Evolutionary conservation across 163 green algal species (phyloP), one percentile per base, ranked within the genome.

Genomic region (Scenedesmus sp.): DNA sequence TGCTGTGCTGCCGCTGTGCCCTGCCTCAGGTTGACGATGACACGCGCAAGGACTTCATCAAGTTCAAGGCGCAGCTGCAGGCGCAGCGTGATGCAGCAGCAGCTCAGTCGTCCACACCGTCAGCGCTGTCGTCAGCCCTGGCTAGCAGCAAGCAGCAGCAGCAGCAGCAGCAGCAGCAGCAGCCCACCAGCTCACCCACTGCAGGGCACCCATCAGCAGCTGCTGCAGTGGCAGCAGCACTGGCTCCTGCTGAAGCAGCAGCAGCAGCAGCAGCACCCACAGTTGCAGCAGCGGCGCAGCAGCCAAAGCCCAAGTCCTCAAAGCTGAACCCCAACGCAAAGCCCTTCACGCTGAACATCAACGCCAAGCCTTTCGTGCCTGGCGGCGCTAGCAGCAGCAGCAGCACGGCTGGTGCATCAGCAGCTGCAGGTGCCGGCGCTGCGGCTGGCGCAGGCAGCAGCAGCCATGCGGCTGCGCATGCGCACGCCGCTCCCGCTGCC

Each of bases 241-340:
- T 49, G 20, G 85, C 79, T 51, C n/a, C 43, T 40, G 43, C 85
- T 68, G 26, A 72, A 30, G 33, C 87, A 83, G 44, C 84, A 84
- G 76, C 30, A 24, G 43, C n/a, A n/a, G n/a, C n/a, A n/a, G 22
- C 89, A 46, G 43, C 6, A n/a, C 35, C 43, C n/a, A 3, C 46
- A 72, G 46, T 49, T 43, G 49, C 46, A 51, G 88, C 46, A 61
- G 61, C 37, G n/a, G 22, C 40, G 65, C 49, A 35, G 26, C 42
- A 53, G 18, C 26, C 90, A 33, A 88, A 88, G 26, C 84, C 42
- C 85, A 91, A 88, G 33, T 10, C 37, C 3, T 22, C 83, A 2
- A 94, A 93, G 80, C 90, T 96, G 20, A 96, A 96, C 80, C 93
- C 94, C 78, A 96, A 95, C 59, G 94, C 94, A 33, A 96, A 96